phyloP scores from a whole-genome alignment of 805 yeast genomes.

The Cyberlindnera subsufficiens region DNA sequence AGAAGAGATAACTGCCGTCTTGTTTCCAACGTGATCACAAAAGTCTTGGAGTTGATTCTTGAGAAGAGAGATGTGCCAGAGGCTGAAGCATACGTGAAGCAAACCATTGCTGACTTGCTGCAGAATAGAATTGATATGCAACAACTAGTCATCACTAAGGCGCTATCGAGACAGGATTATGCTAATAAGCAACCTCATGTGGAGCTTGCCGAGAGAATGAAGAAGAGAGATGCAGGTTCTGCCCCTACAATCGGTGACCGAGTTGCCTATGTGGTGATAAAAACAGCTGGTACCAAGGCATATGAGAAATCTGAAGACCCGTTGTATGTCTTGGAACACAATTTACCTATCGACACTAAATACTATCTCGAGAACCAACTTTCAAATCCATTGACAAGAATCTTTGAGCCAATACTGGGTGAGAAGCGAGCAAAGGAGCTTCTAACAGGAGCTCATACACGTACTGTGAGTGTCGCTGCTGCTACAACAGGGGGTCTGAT shows the following conservation, averaged over 20 bases:
- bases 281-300: constrained; percentile 73
- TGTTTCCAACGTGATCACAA: constrained; percentile 92
- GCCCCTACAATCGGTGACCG: constrained; percentile 98
- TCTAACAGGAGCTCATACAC: constrained; percentile 77
- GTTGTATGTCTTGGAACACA: constrained; percentile 82
- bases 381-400: constrained; percentile 86
- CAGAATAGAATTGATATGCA: constrained; percentile 92
- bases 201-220: constrained; percentile 93
- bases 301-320: constrained; percentile 98
- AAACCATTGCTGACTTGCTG: constrained; percentile 80
- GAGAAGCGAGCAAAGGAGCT: constrained; percentile 75
- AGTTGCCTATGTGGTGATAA: constrained; percentile 92
- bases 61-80: constrained; percentile 83
- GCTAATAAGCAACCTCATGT: constrained; percentile 97
- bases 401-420: constrained; percentile 92
- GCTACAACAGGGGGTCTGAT: constrained; percentile 69
- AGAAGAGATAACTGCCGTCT: constrained; percentile 95
- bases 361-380: constrained; percentile 91
- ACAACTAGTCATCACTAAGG: constrained; percentile 89
- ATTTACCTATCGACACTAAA: constrained; percentile 89
- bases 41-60: constrained; percentile 76
- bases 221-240: constrained; percentile 92
- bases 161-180: constrained; percentile 78
- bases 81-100: constrained; percentile 81
- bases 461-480: constrained; percentile 57